These are phyloP conservation scores for Iberis amara DNA, from an alignment of 441 rosid genomes.

Conservation along the genomic window DNA sequence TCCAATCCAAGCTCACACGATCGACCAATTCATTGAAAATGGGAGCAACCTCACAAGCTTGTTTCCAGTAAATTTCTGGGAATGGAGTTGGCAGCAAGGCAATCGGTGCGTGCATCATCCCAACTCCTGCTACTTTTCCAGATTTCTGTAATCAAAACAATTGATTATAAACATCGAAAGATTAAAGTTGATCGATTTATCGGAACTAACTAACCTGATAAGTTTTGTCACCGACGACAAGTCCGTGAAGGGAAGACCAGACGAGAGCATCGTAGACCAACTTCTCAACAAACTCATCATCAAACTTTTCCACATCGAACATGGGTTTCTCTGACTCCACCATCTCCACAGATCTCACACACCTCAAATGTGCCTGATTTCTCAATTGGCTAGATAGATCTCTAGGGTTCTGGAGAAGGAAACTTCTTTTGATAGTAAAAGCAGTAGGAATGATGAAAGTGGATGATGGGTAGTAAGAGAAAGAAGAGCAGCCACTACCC, in stretches of 20 bases:
- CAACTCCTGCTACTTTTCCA: slow-evolving; percentile 83
- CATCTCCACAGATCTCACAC: slow-evolving; percentile 38
- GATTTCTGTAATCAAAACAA: slow-evolving; percentile 53
- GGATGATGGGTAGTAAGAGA: slow-evolving; percentile 23
- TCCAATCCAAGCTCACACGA: slow-evolving; percentile 90
- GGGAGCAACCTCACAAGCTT: slow-evolving; percentile 88
- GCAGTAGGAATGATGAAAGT: slow-evolving; percentile 15
- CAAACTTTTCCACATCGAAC: slow-evolving; percentile 43
- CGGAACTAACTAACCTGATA: slow-evolving; percentile 42
- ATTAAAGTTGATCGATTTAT: background rate
- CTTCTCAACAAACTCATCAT: slow-evolving; percentile 53
- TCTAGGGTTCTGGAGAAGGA: slow-evolving; percentile 18
- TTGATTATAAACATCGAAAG: slow-evolving; percentile 7
- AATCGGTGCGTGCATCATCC: slow-evolving; percentile 86
- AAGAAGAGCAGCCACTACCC: slow-evolving; percentile 49
- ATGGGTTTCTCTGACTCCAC: slow-evolving; percentile 45
- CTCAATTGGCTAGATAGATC: slow-evolving; percentile 17
- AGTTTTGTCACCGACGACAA: slow-evolving; percentile 78
- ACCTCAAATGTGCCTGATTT: slow-evolving; percentile 30
- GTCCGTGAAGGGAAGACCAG: slow-evolving; percentile 93
- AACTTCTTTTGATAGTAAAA: slow-evolving; percentile 26
- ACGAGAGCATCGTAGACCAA: slow-evolving; percentile 87
- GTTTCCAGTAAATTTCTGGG: slow-evolving; percentile 66
- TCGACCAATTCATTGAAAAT: slow-evolving; percentile 89
- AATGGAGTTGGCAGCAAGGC: slow-evolving; percentile 71